These are phyloP conservation scores for Dictyostelium gargantuum DNA, from an alignment of 208 protist species.

Conservation along the genomic window DNA sequence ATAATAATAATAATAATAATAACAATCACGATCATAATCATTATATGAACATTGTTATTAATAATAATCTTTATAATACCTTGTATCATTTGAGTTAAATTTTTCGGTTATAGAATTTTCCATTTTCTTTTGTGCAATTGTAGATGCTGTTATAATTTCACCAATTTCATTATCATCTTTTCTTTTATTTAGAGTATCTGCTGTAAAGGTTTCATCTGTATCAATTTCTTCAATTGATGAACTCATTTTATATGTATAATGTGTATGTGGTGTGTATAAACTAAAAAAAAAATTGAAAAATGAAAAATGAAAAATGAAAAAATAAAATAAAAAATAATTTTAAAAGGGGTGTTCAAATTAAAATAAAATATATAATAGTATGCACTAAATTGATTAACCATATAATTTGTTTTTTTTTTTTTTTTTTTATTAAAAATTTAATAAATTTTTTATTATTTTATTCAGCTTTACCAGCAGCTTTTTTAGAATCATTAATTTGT, in stretches of 20 bases:
- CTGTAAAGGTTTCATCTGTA: conserved; percentile 3
- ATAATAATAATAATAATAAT: too few relatives aligned
- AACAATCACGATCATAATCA: too few relatives aligned
- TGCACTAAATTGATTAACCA: too few relatives aligned
- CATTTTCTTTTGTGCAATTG: background rate
- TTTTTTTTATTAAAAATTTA: background rate
- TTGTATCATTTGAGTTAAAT: background rate
- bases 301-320: background rate
- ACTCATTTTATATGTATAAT: background rate
- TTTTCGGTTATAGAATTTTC: background rate
- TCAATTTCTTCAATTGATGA: conserved; percentile 23
- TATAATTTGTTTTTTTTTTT: too few relatives aligned
- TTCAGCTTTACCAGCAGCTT: background rate
- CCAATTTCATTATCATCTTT: background rate
- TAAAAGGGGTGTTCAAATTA: too few relatives aligned
- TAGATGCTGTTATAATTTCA: background rate
- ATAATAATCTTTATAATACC: background rate
- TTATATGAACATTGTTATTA: background rate
- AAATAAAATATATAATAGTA: too few relatives aligned
- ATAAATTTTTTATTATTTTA: background rate
- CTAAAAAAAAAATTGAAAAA: background rate
- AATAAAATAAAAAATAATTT: background rate
- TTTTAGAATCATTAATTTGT: background rate
- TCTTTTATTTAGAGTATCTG: too few relatives aligned
- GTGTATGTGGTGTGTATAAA: background rate